A percentile compares a stretch with the other conserved stretches of the same genome.
Conservation (phyloP, 129 eudicot genomes). For the Sambucus nigra region DNA sequence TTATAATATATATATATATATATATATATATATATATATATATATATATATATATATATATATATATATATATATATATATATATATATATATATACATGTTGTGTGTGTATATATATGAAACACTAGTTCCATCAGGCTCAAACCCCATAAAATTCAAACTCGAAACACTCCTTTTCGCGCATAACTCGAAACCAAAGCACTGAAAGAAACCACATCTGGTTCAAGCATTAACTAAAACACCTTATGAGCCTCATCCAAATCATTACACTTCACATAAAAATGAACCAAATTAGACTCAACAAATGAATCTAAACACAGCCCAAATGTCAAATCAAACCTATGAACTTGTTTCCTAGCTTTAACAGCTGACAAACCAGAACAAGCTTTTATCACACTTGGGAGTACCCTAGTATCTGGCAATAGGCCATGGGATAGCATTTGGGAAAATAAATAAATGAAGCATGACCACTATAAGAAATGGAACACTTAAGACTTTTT, state of each 20-base stretch:
- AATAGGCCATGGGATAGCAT: conserved; percentile 28
- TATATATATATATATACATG: too few relatives aligned
- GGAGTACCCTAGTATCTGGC: conserved; percentile 58
- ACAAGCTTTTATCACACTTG: conserved; percentile 55
- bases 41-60: too few relatives aligned
- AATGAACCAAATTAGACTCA: conserved; percentile 50
- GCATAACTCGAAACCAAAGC: conserved; percentile 83
- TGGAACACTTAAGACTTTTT: too few relatives aligned
- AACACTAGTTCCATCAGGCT: conserved; percentile 54
- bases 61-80: too few relatives aligned
- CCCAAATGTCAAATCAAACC: conserved; percentile 45
- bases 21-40: too few relatives aligned
- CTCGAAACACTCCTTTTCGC: too few relatives aligned
- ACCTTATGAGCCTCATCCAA: conserved; percentile 37
- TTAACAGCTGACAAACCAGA: conserved; percentile 20
- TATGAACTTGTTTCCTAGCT: conserved; percentile 56
- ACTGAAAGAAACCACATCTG: conserved; percentile 58
- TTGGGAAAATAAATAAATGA: conserved; percentile 29
- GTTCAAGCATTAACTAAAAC: conserved; percentile 57
- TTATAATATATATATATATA: too few relatives aligned
- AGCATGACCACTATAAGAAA: too few relatives aligned
- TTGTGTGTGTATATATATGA: too few relatives aligned
- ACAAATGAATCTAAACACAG: conserved; percentile 48
- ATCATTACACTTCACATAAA: conserved; percentile 45
- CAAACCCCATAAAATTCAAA: conserved; percentile 43